Conservation (phyloP, 2,329 filamentous ascomycete genomes). For the Fusarium dimerum region DNA sequence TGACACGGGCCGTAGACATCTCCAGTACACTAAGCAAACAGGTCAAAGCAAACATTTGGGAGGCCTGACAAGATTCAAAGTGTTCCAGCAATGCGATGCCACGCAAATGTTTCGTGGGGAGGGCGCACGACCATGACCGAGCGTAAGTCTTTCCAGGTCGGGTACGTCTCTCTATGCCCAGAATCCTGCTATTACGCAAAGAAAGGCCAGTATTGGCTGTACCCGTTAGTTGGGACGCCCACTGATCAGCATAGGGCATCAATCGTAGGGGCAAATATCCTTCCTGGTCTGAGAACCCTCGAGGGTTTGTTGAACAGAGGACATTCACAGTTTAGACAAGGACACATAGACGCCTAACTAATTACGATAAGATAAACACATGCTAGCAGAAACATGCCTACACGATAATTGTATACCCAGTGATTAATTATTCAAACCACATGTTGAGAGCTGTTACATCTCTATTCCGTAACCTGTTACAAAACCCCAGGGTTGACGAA, state of each 20-base stretch:
- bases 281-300: too few relatives aligned
- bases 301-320: too few relatives aligned
- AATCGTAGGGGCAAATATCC: too few relatives aligned
- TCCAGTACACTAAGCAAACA: background rate
- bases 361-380: background rate
- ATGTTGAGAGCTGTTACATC: background rate
- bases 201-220: background rate
- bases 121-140: background rate
- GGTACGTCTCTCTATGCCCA: background rate
- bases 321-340: too few relatives aligned
- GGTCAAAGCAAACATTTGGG: background rate
- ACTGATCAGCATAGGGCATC: too few relatives aligned
- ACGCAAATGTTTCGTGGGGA: slow-evolving; percentile 17
- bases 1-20: background rate
- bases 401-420: background rate
- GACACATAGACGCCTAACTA: too few relatives aligned
- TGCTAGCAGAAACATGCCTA: background rate
- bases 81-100: slow-evolving; percentile 8
- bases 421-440: background rate
- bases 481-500: slow-evolving; percentile 14
- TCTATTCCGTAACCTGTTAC: slow-evolving; percentile 6
- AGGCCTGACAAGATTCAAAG: background rate
- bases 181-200: background rate
- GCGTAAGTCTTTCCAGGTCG: background rate
- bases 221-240: too few relatives aligned